Percentiles rank a stretch among this genome's conserved stretches.
These are phyloP conservation scores for Vigna angularis DNA, from an alignment of 306 rosid genomes.

Conservation along the genomic window DNA sequence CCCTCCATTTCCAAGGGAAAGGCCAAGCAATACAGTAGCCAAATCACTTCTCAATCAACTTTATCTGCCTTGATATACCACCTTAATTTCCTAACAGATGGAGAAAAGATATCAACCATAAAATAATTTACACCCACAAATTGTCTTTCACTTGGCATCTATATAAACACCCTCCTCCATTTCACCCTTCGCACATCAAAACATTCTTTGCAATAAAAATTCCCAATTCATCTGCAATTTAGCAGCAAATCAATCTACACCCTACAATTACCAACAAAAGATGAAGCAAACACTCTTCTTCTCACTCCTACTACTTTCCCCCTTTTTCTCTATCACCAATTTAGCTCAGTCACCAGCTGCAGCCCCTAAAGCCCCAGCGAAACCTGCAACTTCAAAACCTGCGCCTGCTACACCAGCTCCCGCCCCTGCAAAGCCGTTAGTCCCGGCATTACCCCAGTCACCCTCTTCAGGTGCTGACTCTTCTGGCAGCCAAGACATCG, in stretches of 20 bases:
- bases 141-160: constrained; percentile 26
- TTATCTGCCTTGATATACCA: constrained; percentile 36
- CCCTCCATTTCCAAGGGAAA: constrained; percentile 42
- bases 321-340: constrained; percentile 38
- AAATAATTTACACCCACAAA: too few relatives aligned
- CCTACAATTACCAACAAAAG: constrained; percentile 21
- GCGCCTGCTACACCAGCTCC: constrained; percentile 38
- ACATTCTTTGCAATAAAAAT: constrained; percentile 8
- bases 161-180: constrained; percentile 40
- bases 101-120: constrained; percentile 4
- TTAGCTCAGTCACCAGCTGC: constrained; percentile 57
- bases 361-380: constrained; percentile 53
- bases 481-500: constrained; percentile 51
- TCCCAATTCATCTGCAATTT: background rate
- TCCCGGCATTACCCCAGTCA: constrained; percentile 49
- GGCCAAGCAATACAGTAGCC: constrained; percentile 12
- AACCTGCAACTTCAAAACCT: constrained; percentile 45
- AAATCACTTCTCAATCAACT: constrained; percentile 43
- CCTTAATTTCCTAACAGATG: background rate
- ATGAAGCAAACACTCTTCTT: constrained; percentile 47
- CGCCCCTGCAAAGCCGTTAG: constrained; percentile 51
- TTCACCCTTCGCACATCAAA: constrained; percentile 41
- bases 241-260: background rate
- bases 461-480: constrained; percentile 33
- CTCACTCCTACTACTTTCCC: constrained; percentile 36